phyloP scores from a whole-genome alignment of 352 stramenopile genomes.

The Pythium phragmitis region DNA sequence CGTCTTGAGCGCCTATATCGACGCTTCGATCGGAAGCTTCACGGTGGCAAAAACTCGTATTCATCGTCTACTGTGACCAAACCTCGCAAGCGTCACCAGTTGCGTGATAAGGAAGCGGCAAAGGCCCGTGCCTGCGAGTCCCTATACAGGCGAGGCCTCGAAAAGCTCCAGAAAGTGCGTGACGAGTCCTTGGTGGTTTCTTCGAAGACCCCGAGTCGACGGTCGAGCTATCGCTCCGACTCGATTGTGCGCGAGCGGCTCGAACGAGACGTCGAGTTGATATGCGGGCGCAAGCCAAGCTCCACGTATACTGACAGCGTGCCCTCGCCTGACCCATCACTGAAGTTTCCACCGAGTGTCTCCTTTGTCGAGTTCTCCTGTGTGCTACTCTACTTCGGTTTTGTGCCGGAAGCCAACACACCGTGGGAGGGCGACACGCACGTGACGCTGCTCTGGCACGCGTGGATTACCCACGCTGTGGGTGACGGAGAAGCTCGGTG shows the following conservation, averaged over 20 bases:
- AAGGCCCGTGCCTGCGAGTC: conserved; percentile 44
- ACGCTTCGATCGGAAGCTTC: background rate
- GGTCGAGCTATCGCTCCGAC: conserved; percentile 30
- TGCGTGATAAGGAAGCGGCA: conserved; percentile 18
- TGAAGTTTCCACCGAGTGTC: conserved; percentile 4
- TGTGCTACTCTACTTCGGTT: conserved; percentile 53
- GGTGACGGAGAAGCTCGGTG: conserved; percentile 12
- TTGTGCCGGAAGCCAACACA: conserved; percentile 43
- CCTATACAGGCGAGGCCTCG: conserved; percentile 45
- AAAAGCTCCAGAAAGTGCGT: conserved; percentile 33
- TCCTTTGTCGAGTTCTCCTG: conserved; percentile 59
- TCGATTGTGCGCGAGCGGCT: conserved; percentile 41
- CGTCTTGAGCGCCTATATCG: conserved; percentile 36
- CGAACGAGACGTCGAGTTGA: conserved; percentile 28
- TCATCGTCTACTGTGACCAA: background rate
- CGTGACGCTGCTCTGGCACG: conserved; percentile 52
- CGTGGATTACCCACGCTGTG: conserved; percentile 37
- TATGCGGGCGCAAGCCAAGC: conserved; percentile 23
- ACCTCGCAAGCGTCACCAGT: background rate
- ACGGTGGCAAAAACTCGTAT: background rate
- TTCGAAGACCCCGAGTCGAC: background rate
- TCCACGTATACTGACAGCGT: background rate
- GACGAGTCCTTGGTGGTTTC: conserved; percentile 1
- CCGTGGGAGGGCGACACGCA: conserved; percentile 31
- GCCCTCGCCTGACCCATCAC: background rate